Conservation (phyloP, 805 yeast species). For the Candida khao-thaluensis region DNA sequence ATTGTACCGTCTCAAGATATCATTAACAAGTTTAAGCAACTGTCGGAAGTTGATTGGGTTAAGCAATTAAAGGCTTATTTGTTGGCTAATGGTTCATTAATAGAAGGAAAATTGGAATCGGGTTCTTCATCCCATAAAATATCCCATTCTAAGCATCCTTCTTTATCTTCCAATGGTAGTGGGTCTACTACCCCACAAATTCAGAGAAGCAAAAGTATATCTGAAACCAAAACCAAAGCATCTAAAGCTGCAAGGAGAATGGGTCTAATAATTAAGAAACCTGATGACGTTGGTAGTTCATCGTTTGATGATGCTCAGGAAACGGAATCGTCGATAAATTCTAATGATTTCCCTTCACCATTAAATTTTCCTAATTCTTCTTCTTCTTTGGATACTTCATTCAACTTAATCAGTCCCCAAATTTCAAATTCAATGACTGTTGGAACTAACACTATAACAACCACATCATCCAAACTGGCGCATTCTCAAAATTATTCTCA, state of each 20-base stretch:
- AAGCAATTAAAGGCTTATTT: constrained; percentile 39
- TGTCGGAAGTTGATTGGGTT: constrained; percentile 46
- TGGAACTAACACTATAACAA: constrained; percentile 18
- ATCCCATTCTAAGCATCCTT: constrained; percentile 10
- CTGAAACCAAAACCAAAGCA: constrained; percentile 45
- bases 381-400: constrained; percentile 16
- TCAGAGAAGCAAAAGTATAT: constrained; percentile 29
- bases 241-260: constrained; percentile 72
- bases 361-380: constrained; percentile 19
- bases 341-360: constrained; percentile 14
- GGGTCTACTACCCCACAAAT: constrained; percentile 18
- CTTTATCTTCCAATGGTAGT: constrained; percentile 10
- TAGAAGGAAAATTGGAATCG: constrained; percentile 30
- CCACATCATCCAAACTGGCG: constrained; percentile 7
- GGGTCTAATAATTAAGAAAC: constrained; percentile 64
- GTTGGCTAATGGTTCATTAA: constrained; percentile 29
- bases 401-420: constrained; percentile 17
- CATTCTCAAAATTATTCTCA: constrained; percentile 8
- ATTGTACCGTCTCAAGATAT: constrained; percentile 44
- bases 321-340: constrained; percentile 6
- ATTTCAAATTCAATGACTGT: constrained; percentile 11
- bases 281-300: constrained; percentile 20
- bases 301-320: constrained; percentile 8
- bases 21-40: constrained; percentile 31
- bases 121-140: neutral